Percentiles rank a stretch among this genome's conserved stretches.
phyloP scores from a whole-genome alignment of 2,329 filamentous ascomycete species.

The Alternaria gaisen region DNA sequence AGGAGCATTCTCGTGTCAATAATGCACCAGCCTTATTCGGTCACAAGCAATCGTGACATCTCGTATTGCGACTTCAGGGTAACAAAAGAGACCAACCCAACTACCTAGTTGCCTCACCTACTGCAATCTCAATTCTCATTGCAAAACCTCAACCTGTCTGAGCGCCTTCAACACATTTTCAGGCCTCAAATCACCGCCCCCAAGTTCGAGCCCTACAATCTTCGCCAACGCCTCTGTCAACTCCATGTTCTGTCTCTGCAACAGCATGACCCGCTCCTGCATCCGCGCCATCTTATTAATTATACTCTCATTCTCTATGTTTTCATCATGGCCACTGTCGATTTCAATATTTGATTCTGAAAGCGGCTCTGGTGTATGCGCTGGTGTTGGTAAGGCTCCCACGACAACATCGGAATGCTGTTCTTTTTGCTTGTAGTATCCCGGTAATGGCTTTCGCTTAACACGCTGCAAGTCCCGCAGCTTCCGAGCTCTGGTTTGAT shows the following conservation, averaged over 20 bases:
- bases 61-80: neutral
- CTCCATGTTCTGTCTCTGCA: constrained; percentile 39
- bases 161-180: constrained; percentile 29
- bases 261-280: constrained; percentile 26
- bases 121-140: neutral
- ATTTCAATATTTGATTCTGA: constrained; percentile 5
- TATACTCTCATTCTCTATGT: constrained; percentile 16
- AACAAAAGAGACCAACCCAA: neutral
- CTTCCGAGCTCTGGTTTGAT: constrained; percentile 12
- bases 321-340: constrained; percentile 16
- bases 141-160: constrained; percentile 7
- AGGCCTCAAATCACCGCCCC: constrained; percentile 30
- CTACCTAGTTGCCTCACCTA: neutral
- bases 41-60: neutral
- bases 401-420: constrained; percentile 15
- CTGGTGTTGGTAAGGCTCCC: constrained; percentile 25
- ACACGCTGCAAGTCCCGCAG: constrained; percentile 38
- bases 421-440: constrained; percentile 5
- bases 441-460: constrained; percentile 29
- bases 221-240: constrained; percentile 38
- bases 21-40: neutral
- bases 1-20: constrained; percentile 6
- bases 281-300: constrained; percentile 26
- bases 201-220: constrained; percentile 36
- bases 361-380: constrained; percentile 26